These are phyloP conservation scores for Exophiala phaeomuriformis DNA, from an alignment of 2,329 filamentous ascomycete genomes.

Conservation along the genomic window DNA sequence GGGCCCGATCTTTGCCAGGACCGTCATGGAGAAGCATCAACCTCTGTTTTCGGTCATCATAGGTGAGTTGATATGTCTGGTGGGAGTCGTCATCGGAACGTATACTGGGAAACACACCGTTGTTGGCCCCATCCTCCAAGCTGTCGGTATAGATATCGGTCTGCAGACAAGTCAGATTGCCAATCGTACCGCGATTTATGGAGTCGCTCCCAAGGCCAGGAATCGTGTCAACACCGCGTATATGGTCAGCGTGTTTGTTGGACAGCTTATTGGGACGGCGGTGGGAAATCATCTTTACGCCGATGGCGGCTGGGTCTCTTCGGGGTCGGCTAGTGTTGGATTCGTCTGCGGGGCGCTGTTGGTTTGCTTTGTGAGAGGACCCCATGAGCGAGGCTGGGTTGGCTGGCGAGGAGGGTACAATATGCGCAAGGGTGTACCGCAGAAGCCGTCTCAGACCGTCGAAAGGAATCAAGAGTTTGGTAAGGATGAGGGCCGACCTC, in stretches of 20 bases:
- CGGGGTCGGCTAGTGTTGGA: conserved; percentile 51
- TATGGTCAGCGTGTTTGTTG: conserved; percentile 68
- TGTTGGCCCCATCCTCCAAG: conserved; percentile 67
- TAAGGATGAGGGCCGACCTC: conserved; percentile 1
- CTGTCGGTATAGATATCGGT: conserved; percentile 62
- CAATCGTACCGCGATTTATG: conserved; percentile 63
- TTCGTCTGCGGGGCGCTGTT: conserved; percentile 46
- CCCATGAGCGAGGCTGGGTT: conserved; percentile 52
- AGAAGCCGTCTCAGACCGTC: neutral
- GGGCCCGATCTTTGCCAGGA: conserved; percentile 61
- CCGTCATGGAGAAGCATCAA: conserved; percentile 58
- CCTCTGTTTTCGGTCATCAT: conserved; percentile 61
- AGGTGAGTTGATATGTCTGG: conserved; percentile 52
- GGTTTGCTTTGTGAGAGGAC: conserved; percentile 45
- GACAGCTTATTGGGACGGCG: conserved; percentile 64
- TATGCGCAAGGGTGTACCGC: conserved; percentile 31
- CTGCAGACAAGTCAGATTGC: conserved; percentile 67
- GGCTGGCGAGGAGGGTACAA: conserved; percentile 55
- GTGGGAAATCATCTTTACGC: conserved; percentile 53
- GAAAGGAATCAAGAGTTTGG: neutral
- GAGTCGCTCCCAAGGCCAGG: conserved; percentile 62
- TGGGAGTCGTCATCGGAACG: conserved; percentile 35
- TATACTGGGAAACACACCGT: conserved; percentile 45
- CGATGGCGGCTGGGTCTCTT: conserved; percentile 49
- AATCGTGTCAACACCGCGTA: conserved; percentile 77